A percentile compares a stretch with the other conserved stretches of the same genome.
These are phyloP conservation scores for Alternaria ethzedia DNA, from an alignment of 2,329 filamentous ascomycete genomes.

Conservation along the genomic window DNA sequence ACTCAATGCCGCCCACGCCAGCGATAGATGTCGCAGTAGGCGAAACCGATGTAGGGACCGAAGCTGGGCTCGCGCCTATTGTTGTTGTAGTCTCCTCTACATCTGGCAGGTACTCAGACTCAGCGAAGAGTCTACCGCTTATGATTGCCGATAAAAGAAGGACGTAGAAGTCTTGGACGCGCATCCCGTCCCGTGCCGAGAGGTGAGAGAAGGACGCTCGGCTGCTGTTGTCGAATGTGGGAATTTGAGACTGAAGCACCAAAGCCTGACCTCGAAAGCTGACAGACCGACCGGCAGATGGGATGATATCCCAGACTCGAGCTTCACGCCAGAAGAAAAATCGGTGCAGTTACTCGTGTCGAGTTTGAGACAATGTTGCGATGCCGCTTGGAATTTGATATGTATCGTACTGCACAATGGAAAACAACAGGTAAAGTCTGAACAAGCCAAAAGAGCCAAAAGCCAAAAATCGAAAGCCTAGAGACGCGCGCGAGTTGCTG, in stretches of 20 bases:
- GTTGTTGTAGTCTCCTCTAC: neutral
- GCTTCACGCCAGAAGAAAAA: neutral
- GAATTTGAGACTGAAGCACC: neutral
- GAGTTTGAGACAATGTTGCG: neutral
- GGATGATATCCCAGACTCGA: neutral
- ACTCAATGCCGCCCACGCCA: neutral
- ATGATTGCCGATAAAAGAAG: neutral
- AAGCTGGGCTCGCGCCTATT: slow-evolving; percentile 9
- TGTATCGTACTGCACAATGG: neutral
- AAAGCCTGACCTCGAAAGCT: neutral
- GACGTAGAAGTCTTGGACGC: neutral
- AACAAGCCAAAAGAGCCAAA: neutral
- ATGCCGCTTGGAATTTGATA: neutral
- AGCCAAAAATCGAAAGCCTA: neutral
- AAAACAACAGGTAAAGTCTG: neutral
- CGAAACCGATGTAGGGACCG: neutral
- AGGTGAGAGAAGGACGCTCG: neutral
- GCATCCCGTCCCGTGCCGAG: neutral
- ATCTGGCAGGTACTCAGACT: neutral
- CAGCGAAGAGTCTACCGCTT: neutral
- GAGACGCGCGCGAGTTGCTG: neutral
- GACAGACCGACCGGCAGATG: neutral
- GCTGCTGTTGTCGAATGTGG: neutral
- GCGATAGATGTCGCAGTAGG: neutral
- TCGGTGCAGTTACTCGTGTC: neutral